Evolutionary conservation across 345 rosid genomes (phyloP), one percentile per base, ranked within the genome.

Genomic region (Nasturtium officinale): DNA sequence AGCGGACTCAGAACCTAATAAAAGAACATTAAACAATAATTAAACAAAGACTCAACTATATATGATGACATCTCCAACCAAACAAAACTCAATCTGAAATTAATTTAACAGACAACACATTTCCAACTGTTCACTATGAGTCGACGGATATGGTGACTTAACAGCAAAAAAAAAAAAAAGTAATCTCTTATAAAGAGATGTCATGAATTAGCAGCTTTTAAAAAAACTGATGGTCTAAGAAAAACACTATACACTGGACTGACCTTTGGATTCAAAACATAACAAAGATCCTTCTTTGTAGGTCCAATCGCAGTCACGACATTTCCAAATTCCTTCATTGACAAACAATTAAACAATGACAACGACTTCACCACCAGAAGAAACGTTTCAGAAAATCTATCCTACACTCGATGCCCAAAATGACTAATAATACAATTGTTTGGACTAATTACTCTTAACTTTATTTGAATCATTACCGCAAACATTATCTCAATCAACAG

Each of bases 281-380:
- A 72, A 73, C 70, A 78, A 54, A 73, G 81, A 67, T 61, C 17
- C 78, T 1, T 78, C 77, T 65, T 18, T 72, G 74, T 66, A 73
- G 52, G 78, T 67, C 81, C 78, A 78, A 73, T 73, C 71, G 71
- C 81, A 78, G 38, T 78, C 78, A n/a, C 65, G 74, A 78, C 81
- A 78, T 67, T 67, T 78, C 81, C 81, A 78, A 59, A 78, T 25
- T 78, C 78, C 81, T 78, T 67, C 71, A 73, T 35, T 16, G 20
- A 78, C 65, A 67, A 72, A 78, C 57, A 77, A 47, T 42, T 48
- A 40, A 76, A 32, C 59, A 75, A 75, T 68, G 69, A 75, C 79
- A n/a, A 59, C 6, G 6, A 66, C 73, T 74, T 57, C 66, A 56
- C 60, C 52, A 25, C 43, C 66, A 57, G 2, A 13, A 58, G 8